Evolutionary conservation across 352 stramenopile species (phyloP), one percentile per base, ranked within the genome.

Genomic region (Pythium biforme): DNA sequence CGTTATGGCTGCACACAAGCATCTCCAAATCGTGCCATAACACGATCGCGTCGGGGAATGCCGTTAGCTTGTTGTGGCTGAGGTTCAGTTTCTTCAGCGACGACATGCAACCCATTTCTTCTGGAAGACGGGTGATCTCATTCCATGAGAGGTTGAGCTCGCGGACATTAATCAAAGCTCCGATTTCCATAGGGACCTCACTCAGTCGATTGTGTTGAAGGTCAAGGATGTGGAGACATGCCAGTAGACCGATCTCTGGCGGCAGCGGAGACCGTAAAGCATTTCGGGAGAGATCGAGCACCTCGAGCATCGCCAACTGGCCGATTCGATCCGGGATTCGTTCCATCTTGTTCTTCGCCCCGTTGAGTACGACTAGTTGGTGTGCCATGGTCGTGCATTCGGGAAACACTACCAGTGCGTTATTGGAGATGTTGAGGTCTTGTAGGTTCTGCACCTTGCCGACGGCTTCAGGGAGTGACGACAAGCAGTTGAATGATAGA

Each of bases 71-170:
- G 55, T 95, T 95, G 59, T 85, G 74, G 10, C 72, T 79, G 11
- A 89, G 40, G 55, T 85, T 49, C 37, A 92, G 29, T 6, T 37
- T 27, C 11, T 62, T 60, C 3, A 95, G 62, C 4, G 64, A 72
- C 10, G 55, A 53, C 11, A 88, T 69, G 31, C 74, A 89, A 1
- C 84, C 80, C 15, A 92, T 70, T 39, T 86, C 79, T 48, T 89
- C 74, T 1, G 86, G 86, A 2, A 95, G 64, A 19, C 29, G 15
- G 0, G 46, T 19, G 17, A 94, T 59, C 34, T 76, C 58, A 67
- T 94, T 94, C 73, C 80, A 84, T 17, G 77, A 79, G 22, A 92
- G 37, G 41, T 86, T 57, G 17, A 95, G 64, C 47, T 79, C 64
- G 12, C 62, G 53, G 34, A 91, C 55, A n/a, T 75, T 68, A 6